Evolutionary conservation across 1,284 basidiomycete species (phyloP), one percentile per base, ranked within the genome.

Genomic region (Earliella scabrosa): DNA sequence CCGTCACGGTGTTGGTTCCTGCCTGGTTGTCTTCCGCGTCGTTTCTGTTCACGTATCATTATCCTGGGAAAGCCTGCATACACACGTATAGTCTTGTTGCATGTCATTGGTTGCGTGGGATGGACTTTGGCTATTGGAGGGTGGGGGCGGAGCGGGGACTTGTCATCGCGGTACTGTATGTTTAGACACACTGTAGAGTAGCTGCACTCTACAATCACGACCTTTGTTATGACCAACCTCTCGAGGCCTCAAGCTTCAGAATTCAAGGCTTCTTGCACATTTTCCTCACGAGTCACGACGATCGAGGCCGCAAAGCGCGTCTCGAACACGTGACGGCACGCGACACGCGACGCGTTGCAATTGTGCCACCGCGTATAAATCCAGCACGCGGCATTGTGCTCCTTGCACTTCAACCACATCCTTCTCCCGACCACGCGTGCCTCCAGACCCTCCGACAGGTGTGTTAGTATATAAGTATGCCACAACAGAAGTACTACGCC

Each of bases 401-500:
- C 7, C 20, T 38, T 38, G 14, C 36, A 18, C 36, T 23, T 40
- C 16, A 40, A 21, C 21, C 16, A n/a, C 45, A 21, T 16, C 32
- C n/a, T n/a, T 43, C 9, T 43, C 26, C 40, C 26, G 21, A 18
- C 31, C 32, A 35, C 31, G 14, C 23, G 8, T 23, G n/a, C 20
- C 9, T 2, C 5, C 10, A 11, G 13, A 23, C 10, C 11, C 21
- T 24, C 24, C n/a, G 9, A 24, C 21, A 23, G 21, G 1, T 6
- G 11, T 41, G 13, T 2, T 10, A 23, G 21, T 24, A 10, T 23
- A 29, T 1, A 13, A 23, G 8, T 24, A 24, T 18, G 35, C 6
- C 4, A 59, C 54, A 57, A 16, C 45, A 65, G 23, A 86, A 85
- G 59, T 85, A 71, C 56, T 87, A 86, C 47, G 86, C 85, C 2